Base-by-base conservation (phyloP, 208 protist species). In the Crithidia fasciculata region DNA sequence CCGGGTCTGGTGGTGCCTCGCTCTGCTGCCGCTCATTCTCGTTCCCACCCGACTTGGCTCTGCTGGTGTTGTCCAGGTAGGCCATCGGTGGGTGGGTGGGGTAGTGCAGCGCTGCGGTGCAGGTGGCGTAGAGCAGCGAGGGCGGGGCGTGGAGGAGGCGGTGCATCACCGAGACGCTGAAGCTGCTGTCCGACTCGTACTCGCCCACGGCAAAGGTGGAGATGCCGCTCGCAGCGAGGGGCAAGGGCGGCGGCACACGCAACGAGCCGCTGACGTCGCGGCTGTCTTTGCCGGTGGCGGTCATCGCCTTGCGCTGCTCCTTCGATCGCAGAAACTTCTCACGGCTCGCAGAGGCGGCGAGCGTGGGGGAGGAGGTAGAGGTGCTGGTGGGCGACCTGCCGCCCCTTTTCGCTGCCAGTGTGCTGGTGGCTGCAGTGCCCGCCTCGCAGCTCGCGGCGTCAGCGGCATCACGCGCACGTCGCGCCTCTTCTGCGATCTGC, bases 151-250 rank as follows among this genome's bases (percentile, higher is more conserved):
- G 81, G 53, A 95, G 77, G 15, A 97, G 81, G 28, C 93, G 93
- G 83, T 97, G 87, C 50, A 97, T 79, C n/a, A 87, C 81, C 2
- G 78, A 76, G 12, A 95, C 81, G 47, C 84, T 79, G 73, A 97
- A 94, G 61, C 72, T 89, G 59, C 90, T 87, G 41, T 94, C 90
- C 6, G 66, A 70, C 16, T 87, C 72, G 80, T 93, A 95, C 64
- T 72, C 74, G 16, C 62, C 74, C 53, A 90, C 85, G 45, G 49
- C 65, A 45, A 80, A 86, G 13, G 92, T 95, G 0, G 89, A 89
- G 58, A 96, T 87, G 40, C 83, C 85, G 73, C 87, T 86, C 2
- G 72, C 18, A 16, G 74, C 55, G 18, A 93, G 81, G 0, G 85
- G 81, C 43, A 79, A 64, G 28, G 28, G 28, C 39, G 62, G 67